phyloP scores from a whole-genome alignment of 1,284 basidiomycete species.

The Anthracocystis walkeri region DNA sequence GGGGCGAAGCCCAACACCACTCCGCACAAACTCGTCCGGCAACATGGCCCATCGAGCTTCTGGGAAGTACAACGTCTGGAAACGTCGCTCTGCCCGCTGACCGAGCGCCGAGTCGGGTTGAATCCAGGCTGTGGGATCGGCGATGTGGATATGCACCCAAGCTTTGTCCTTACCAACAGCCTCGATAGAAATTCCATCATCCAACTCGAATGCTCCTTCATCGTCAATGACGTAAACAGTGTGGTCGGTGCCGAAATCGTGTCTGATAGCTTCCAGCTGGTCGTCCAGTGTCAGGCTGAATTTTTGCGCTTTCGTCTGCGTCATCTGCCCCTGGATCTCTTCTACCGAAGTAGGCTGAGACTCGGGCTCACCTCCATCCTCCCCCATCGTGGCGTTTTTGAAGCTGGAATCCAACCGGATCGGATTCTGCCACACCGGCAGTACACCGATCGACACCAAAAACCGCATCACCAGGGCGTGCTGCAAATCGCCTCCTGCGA shows the following conservation, averaged over 20 bases:
- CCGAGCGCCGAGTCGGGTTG: conserved; percentile 76
- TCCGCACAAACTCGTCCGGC: conserved; percentile 72
- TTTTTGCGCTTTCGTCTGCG: conserved; percentile 11
- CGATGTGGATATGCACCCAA: conserved; percentile 94
- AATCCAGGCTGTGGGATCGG: conserved; percentile 89
- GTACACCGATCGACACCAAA: conserved; percentile 42
- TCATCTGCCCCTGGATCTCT: not conserved
- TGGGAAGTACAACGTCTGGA: conserved; percentile 59
- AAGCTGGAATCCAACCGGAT: conserved; percentile 46
- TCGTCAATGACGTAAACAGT: conserved; percentile 93
- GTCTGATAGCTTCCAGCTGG: conserved; percentile 52
- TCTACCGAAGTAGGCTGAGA: not conserved
- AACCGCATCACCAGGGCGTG: conserved; percentile 53
- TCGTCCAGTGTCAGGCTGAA: conserved; percentile 29
- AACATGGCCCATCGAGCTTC: conserved; percentile 70
- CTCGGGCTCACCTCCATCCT: conserved; percentile 25
- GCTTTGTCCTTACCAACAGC: conserved; percentile 71
- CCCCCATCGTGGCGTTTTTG: conserved; percentile 21
- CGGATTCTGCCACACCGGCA: conserved; percentile 60
- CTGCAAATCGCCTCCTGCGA: conserved; percentile 47
- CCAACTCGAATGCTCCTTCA: conserved; percentile 82
- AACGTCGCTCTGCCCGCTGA: conserved; percentile 44
- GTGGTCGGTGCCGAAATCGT: conserved; percentile 82
- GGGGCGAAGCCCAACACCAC: conserved; percentile 44
- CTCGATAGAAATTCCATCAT: conserved; percentile 87